Conservation (phyloP, 2,329 filamentous ascomycete species). For the Diplocarpon mali region DNA sequence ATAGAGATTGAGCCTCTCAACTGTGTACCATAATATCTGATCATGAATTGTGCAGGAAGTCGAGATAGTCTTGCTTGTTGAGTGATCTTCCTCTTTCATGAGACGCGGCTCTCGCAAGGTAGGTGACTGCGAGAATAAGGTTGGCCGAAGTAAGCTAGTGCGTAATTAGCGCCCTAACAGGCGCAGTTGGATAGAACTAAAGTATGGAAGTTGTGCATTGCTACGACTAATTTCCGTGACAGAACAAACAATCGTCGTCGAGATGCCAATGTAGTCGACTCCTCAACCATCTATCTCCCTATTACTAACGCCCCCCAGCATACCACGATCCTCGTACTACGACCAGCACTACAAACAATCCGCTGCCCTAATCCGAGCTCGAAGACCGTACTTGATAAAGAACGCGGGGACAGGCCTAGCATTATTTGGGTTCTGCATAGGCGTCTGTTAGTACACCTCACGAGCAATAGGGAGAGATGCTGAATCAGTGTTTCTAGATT, state of each 20-base stretch:
- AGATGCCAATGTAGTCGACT: slow-evolving; percentile 23
- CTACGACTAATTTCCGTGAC: no score
- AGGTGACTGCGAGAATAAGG: no score
- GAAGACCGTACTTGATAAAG: slow-evolving; percentile 83
- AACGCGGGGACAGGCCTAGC: slow-evolving; percentile 74
- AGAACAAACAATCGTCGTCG: slow-evolving; percentile 8
- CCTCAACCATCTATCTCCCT: neutral
- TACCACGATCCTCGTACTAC: slow-evolving; percentile 77
- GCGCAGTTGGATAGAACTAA: no score
- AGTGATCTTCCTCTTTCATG: no score
- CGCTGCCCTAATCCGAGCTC: slow-evolving; percentile 79
- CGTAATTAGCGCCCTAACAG: no score
- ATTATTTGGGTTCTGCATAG: slow-evolving; percentile 64
- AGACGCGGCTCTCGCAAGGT: no score
- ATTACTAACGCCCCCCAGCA: slow-evolving; percentile 29
- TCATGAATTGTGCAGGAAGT: no score
- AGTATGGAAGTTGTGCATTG: no score
- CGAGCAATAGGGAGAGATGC: neutral
- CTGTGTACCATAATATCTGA: no score
- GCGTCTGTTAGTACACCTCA: slow-evolving; percentile 63
- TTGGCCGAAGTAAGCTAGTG: no score
- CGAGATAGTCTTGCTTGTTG: no score
- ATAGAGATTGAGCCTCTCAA: no score
- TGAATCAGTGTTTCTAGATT: slow-evolving; percentile 35
- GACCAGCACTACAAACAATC: slow-evolving; percentile 77